Conservation (phyloP, 768 basidiomycete species). For the Coprinellus micaceus region DNA sequence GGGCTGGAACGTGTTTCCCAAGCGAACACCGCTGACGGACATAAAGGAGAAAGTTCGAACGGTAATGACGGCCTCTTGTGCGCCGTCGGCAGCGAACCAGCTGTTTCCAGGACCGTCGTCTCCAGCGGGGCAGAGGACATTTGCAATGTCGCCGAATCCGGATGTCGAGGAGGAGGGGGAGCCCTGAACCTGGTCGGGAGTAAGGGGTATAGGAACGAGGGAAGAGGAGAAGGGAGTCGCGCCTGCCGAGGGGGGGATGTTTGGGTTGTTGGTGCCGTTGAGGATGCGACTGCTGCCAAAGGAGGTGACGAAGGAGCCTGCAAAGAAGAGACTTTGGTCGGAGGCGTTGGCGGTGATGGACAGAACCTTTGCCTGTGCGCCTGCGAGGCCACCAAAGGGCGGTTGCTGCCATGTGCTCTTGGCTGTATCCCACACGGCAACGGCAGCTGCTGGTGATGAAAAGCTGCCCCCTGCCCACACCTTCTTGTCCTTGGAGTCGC, state of each 20-base stretch:
- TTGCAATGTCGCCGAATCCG: constrained; percentile 59
- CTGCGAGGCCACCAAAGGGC: constrained; percentile 79
- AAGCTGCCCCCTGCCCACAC: constrained; percentile 82
- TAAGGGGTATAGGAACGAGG: constrained; percentile 74
- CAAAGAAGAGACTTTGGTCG: constrained; percentile 73
- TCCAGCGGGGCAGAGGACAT: constrained; percentile 85
- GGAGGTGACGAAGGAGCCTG: constrained; percentile 80
- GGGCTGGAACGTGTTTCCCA: constrained; percentile 86
- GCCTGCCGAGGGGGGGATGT: constrained; percentile 75
- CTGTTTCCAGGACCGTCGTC: constrained; percentile 72
- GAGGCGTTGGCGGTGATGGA: constrained; percentile 77
- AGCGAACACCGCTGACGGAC: constrained; percentile 72
- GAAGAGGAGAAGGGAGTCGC: constrained; percentile 88
- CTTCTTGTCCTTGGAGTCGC: constrained; percentile 61
- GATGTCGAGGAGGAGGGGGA: constrained; percentile 60
- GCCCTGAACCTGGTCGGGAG: constrained; percentile 44
- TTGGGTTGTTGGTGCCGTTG: constrained; percentile 77
- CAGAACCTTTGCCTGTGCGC: constrained; percentile 61
- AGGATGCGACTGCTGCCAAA: constrained; percentile 52
- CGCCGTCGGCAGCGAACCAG: constrained; percentile 80
- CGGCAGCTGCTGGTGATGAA: constrained; percentile 58
- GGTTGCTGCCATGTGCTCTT: constrained; percentile 69
- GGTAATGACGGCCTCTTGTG: constrained; percentile 62
- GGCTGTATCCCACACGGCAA: constrained; percentile 69
- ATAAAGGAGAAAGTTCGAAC: constrained; percentile 72